Evolutionary conservation across 176 grass and related monocot genomes (phyloP).

Genomic region (Triticum turgidum): DNA sequence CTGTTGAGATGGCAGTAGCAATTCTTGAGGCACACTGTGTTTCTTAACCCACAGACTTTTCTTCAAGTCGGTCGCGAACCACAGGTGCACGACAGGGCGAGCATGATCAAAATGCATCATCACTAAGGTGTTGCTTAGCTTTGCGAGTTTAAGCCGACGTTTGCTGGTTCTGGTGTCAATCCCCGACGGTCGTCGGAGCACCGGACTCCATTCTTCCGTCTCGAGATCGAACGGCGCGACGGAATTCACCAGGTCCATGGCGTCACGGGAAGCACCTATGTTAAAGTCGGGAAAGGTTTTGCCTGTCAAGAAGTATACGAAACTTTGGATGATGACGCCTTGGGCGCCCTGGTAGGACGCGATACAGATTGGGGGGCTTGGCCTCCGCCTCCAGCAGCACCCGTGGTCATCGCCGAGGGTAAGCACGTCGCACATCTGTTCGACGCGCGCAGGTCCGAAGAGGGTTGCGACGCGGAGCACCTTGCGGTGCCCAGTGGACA

Average conservation of each 20-base stretch:
- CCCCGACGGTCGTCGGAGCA: not conserved
- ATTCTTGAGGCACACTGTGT: not conserved
- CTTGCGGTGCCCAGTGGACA: not conserved
- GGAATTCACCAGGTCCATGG: not conserved
- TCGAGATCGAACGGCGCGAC: not conserved
- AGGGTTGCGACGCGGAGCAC: not conserved
- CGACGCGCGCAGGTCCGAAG: too few species aligned
- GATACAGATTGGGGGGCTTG: not conserved
- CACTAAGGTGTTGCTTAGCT: not conserved
- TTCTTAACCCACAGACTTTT: not conserved
- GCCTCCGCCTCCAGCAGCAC: not conserved
- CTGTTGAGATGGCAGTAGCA: not conserved
- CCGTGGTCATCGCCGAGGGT: not conserved
- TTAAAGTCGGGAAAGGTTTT: too few species aligned
- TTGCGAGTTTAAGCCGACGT: not conserved
- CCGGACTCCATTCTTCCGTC: not conserved
- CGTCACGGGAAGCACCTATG: not conserved
- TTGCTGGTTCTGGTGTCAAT: too few species aligned
- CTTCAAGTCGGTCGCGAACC: not conserved
- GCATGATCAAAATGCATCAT: not conserved
- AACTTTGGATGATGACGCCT: not conserved
- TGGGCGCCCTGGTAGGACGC: not conserved
- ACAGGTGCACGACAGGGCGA: not conserved
- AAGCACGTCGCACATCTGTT: not conserved
- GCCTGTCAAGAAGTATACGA: not conserved